Conservation (phyloP, 179 eudicot genomes). For the Beta corolliflora region DNA sequence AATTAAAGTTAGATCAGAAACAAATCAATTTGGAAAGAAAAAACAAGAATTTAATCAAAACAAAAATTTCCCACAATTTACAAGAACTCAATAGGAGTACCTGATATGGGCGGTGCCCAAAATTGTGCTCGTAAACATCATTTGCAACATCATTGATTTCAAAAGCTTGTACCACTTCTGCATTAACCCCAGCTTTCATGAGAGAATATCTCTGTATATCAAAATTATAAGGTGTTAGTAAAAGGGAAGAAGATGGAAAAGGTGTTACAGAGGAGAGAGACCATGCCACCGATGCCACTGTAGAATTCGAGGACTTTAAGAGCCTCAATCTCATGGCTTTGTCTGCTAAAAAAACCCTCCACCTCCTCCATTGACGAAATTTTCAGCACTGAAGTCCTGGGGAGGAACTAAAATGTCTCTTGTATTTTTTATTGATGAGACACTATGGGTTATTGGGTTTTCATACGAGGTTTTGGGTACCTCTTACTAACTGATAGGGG, state of each 20-base stretch:
- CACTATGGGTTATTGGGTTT: too few relatives aligned
- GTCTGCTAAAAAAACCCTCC: slow-evolving; percentile 29
- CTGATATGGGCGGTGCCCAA: slow-evolving; percentile 87
- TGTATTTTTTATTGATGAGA: too few relatives aligned
- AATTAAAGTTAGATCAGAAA: background rate
- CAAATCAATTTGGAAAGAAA: background rate
- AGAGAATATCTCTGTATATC: slow-evolving; percentile 67
- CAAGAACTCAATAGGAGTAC: slow-evolving; percentile 28
- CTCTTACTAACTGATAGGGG: too few relatives aligned
- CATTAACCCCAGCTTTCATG: slow-evolving; percentile 61
- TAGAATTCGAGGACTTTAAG: slow-evolving; percentile 83
- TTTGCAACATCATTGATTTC: slow-evolving; percentile 89
- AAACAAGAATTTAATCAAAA: too few relatives aligned
- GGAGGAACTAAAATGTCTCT: too few relatives aligned
- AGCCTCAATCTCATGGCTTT: slow-evolving; percentile 12
- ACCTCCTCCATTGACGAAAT: background rate
- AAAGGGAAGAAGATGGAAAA: background rate
- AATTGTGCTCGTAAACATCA: slow-evolving; percentile 83
- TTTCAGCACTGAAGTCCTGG: too few relatives aligned
- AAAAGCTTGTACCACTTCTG: slow-evolving; percentile 75
- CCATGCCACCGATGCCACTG: slow-evolving; percentile 97
- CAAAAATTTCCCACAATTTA: too few relatives aligned
- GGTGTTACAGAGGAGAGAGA: slow-evolving; percentile 6
- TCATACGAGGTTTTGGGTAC: too few relatives aligned
- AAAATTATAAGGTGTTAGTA: slow-evolving; percentile 1